These are phyloP conservation scores for Clarireedia monteithiana DNA, from an alignment of 2,329 filamentous ascomycete genomes.

Conservation along the genomic window DNA sequence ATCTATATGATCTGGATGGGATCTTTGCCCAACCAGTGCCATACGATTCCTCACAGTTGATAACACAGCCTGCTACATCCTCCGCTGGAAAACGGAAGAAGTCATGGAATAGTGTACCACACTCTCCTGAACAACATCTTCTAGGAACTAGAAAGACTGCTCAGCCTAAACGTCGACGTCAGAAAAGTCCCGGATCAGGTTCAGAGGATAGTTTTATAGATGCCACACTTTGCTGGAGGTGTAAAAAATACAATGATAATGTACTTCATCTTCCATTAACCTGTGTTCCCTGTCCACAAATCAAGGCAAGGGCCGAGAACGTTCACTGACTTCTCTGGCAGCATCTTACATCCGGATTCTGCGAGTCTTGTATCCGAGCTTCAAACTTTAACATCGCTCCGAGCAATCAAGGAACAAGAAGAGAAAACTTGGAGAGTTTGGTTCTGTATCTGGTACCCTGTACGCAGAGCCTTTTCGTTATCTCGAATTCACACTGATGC, in stretches of 20 bases:
- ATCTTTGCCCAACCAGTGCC: not conserved
- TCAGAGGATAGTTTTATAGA: not conserved
- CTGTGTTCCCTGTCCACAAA: not conserved
- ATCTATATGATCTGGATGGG: not conserved
- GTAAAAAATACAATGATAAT: constrained; percentile 3
- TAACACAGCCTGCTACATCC: not conserved
- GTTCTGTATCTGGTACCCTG: constrained; percentile 15
- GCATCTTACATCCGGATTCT: constrained; percentile 12
- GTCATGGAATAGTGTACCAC: not conserved
- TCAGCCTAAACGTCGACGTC: constrained; percentile 2
- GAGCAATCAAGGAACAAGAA: constrained; percentile 11
- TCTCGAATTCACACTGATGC: not conserved
- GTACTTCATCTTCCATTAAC: not conserved
- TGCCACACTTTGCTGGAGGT: constrained; percentile 6
- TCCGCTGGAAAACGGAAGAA: constrained; percentile 2
- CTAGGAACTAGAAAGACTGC: not conserved
- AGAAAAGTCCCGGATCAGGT: not conserved
- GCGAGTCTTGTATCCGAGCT: constrained; percentile 11
- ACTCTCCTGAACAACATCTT: not conserved
- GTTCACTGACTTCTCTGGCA: not conserved
- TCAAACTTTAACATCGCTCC: constrained; percentile 13
- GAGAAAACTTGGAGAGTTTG: constrained; percentile 14
- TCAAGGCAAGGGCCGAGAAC: not conserved
- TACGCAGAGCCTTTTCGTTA: not conserved
- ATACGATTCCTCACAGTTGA: not conserved